These are phyloP conservation scores for Lodderomyces metapsilosis DNA, from an alignment of 1,139 yeast genomes.

Conservation along the genomic window DNA sequence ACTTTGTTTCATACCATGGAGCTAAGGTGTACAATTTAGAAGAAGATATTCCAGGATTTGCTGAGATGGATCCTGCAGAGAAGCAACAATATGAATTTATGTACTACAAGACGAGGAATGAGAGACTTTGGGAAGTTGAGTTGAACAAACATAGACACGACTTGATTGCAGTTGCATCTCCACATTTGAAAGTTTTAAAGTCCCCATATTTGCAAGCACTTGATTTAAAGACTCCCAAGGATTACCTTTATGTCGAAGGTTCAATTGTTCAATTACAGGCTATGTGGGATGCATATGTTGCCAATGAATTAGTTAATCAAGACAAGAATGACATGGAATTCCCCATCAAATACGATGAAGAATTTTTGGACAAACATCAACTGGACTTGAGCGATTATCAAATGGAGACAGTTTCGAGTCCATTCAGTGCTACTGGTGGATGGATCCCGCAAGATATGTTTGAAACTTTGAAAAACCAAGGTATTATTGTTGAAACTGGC, in stretches of 20 bases:
- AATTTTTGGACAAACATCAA: conserved; percentile 56
- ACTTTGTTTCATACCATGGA: conserved; percentile 83
- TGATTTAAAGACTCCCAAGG: conserved; percentile 60
- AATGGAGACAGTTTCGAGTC: conserved; percentile 62
- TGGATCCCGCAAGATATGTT: conserved; percentile 97
- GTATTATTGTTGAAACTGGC: conserved; percentile 48
- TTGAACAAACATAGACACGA: conserved; percentile 64
- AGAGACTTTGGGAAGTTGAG: conserved; percentile 79
- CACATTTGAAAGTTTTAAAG: conserved; percentile 68
- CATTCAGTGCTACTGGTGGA: conserved; percentile 89
- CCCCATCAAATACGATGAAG: conserved; percentile 62
- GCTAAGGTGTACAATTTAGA: conserved; percentile 75
- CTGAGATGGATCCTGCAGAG: conserved; percentile 65
- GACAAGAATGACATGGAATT: conserved; percentile 38
- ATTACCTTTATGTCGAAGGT: conserved; percentile 64
- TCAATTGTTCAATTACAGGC: conserved; percentile 69
- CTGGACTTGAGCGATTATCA: conserved; percentile 65
- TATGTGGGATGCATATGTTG: conserved; percentile 71
- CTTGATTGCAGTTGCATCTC: conserved; percentile 76
- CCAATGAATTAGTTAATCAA: conserved; percentile 53
- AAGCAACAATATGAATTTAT: conserved; percentile 81
- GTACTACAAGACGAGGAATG: conserved; percentile 87
- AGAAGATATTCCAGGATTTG: conserved; percentile 72
- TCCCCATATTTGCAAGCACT: conserved; percentile 65
- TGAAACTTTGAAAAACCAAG: conserved; percentile 63